Percentiles rank a stretch among this genome's conserved stretches.
These are phyloP conservation scores for Pythium aquatile DNA, from an alignment of 352 stramenopile genomes.

Conservation along the genomic window DNA sequence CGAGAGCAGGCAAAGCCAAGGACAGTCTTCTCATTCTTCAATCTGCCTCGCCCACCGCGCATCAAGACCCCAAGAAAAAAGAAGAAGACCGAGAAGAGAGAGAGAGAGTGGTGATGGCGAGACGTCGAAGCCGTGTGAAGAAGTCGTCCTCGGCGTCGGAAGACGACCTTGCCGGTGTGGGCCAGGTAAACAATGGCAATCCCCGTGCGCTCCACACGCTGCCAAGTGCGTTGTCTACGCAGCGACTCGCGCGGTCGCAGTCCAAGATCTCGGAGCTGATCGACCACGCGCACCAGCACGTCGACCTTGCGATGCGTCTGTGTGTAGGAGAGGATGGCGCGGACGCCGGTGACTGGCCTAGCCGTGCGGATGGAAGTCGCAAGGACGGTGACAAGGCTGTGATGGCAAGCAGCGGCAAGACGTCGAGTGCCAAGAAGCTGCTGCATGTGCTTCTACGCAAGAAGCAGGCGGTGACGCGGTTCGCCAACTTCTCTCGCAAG, in stretches of 20 bases:
- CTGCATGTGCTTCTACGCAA: conserved; percentile 24
- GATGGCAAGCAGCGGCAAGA: neutral
- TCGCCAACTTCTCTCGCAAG: conserved; percentile 5
- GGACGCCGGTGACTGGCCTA: conserved; percentile 15
- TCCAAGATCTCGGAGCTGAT: conserved; percentile 31
- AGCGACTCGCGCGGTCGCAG: conserved; percentile 20
- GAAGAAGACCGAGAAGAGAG: neutral
- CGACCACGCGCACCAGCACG: conserved; percentile 32
- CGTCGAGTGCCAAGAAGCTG: conserved; percentile 1
- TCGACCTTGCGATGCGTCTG: conserved; percentile 24
- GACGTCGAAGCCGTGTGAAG: conserved; percentile 18
- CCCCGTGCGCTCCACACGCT: conserved; percentile 15
- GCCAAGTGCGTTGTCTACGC: conserved; percentile 16
- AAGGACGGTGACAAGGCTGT: neutral
- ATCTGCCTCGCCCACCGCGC: conserved; percentile 2
- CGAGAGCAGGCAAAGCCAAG: neutral
- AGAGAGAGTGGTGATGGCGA: conserved; percentile 4
- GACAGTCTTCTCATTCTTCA: conserved; percentile 15
- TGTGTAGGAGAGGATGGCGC: conserved; percentile 12
- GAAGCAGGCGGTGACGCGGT: conserved; percentile 23
- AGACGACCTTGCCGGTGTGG: neutral
- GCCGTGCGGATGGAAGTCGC: neutral
- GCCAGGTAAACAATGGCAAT: neutral
- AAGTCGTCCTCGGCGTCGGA: neutral
- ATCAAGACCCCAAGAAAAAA: neutral